Evolutionary conservation across 2,329 filamentous ascomycete genomes (phyloP).

Genomic region (Monosporascus sp.): DNA sequence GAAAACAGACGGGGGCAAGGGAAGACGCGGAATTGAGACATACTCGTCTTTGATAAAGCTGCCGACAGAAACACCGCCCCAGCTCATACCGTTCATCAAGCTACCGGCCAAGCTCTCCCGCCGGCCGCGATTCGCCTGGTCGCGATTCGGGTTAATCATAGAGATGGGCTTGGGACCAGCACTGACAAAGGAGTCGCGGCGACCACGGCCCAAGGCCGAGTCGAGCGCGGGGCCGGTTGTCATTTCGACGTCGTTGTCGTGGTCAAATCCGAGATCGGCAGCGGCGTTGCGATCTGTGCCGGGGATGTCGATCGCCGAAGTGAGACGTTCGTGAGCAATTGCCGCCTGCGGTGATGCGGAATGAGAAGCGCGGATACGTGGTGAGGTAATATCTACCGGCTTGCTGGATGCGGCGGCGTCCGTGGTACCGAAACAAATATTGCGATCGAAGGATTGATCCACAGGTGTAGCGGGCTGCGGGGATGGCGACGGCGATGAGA

Average conservation of each 20-base stretch:
- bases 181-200: conserved; percentile 63
- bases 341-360: conserved; percentile 13
- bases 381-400: conserved; percentile 30
- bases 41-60: conserved; percentile 98
- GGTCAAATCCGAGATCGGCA: conserved; percentile 24
- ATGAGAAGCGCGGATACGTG: conserved; percentile 16
- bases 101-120: conserved; percentile 61
- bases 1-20: conserved; percentile 15
- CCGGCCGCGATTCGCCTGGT: conserved; percentile 51
- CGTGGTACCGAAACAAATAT: conserved; percentile 21
- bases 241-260: conserved; percentile 43
- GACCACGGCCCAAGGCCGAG: conserved; percentile 51
- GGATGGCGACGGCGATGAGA: conserved; percentile 33
- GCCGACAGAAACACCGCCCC: conserved; percentile 92
- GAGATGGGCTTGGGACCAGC: conserved; percentile 63
- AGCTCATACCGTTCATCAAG: conserved; percentile 82
- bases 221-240: conserved; percentile 57
- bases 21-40: conserved; percentile 38
- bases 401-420: conserved; percentile 25
- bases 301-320: conserved; percentile 3
- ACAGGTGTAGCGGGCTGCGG: conserved; percentile 42
- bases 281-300: conserved; percentile 2
- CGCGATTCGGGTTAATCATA: conserved; percentile 60
- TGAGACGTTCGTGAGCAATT: conserved; percentile 15
- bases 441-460: conserved; percentile 26